Evolutionary conservation across 306 rosid genomes (phyloP), one percentile per base, ranked within the genome.

Genomic region (Gillenia trifoliata): DNA sequence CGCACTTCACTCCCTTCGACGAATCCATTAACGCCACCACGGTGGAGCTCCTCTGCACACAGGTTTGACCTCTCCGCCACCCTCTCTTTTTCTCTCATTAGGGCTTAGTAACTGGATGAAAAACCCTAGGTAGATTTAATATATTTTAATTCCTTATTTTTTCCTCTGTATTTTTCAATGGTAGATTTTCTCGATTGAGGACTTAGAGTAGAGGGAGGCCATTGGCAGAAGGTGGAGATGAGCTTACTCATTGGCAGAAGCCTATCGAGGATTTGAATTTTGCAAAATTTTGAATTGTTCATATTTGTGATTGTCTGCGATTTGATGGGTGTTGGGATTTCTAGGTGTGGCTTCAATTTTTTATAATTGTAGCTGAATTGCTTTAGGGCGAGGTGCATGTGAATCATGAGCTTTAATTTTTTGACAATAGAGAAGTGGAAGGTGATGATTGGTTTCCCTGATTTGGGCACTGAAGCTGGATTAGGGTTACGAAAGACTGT

Each of bases 381-480:
- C 71, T 36, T 73, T 19, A 66, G 59, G 54, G 64, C 62, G 81
- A 50, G 36, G 85, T 70, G 26, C 49, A 70, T 76, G 28, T 57
- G 78, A 78, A 77, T 47, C 62, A 56, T 82, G 90, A 79, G 85
- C 73, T 78, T 72, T 79, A 50, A 67, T 61, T 77, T 55, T 40
- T 41, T 78, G 74, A 79, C 54, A 71, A 69, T 83, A 74, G 84
- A 80, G 73, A 83, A 81, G 78, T 82, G 79, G 84, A 75, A 82
- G 70, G 83, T 45, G 66, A 68, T 82, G 85, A 72, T 79, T 80
- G 41, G 63, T 68, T 19, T 74, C 75, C 68, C 38, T 23, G 76
- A 76, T 74, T 77, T 67, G 85, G 79, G 85, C 73, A 57, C 79
- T 69, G 75, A 88, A 81, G 87, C 73, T 85, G 75, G 86, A 79